Evolutionary conservation across 176 grass and related monocot genomes (phyloP).

Genomic region (Urochloa ruziziensis): DNA sequence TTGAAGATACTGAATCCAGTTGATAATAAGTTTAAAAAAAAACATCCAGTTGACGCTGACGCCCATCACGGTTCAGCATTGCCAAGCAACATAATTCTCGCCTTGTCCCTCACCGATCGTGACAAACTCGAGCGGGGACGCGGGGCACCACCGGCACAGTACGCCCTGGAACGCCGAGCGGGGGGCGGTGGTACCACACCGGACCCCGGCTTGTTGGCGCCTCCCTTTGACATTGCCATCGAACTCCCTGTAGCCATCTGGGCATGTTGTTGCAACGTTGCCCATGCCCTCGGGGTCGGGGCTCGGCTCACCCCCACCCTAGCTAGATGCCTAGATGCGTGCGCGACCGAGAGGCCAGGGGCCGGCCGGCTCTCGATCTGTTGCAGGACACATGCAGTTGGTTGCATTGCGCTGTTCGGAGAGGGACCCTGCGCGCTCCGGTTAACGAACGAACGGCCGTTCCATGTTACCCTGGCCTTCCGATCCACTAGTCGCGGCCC

Average conservation of each 20-base stretch:
- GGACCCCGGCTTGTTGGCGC: background rate
- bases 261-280: background rate
- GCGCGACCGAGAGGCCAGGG: background rate
- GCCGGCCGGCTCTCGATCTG: no score
- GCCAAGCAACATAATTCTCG: background rate
- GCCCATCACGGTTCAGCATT: background rate
- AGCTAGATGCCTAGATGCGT: background rate
- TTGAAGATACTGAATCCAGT: background rate
- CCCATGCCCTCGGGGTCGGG: background rate
- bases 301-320: background rate
- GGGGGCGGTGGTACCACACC: background rate
- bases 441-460: background rate
- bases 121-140: background rate
- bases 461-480: slow-evolving; percentile 21
- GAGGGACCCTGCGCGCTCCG: background rate
- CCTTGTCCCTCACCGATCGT: background rate
- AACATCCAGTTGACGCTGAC: no score
- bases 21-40: no score
- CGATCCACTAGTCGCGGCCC: background rate
- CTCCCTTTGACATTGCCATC: slow-evolving; percentile 32
- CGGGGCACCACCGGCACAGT: background rate
- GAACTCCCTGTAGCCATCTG: slow-evolving; percentile 43
- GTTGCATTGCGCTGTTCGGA: slow-evolving; percentile 24
- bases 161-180: background rate
- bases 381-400: background rate